Conservation (phyloP, 1,139 yeast species). For the Hanseniaspora sp. region DNA sequence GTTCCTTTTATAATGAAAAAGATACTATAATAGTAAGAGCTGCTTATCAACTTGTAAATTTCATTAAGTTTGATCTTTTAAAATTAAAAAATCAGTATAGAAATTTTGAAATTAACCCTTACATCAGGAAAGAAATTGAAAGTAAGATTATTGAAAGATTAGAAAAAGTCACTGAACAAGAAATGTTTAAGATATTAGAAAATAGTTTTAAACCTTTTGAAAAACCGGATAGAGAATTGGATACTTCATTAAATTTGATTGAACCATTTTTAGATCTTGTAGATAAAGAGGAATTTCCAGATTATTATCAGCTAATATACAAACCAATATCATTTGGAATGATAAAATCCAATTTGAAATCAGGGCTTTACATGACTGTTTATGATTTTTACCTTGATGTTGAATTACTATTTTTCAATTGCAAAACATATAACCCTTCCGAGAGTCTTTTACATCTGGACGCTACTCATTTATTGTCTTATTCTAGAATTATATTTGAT, state of each 20-base stretch:
- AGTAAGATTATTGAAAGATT: not conserved
- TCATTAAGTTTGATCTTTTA: slow-evolving; percentile 26
- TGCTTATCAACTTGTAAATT: slow-evolving; percentile 33
- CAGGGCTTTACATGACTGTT: slow-evolving; percentile 38
- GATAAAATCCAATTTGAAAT: slow-evolving; percentile 36
- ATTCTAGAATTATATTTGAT: slow-evolving; percentile 23
- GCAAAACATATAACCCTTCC: slow-evolving; percentile 47
- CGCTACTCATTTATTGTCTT: slow-evolving; percentile 36
- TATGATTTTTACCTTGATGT: slow-evolving; percentile 41
- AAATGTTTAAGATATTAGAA: not conserved
- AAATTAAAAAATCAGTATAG: slow-evolving; percentile 29
- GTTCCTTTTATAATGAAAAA: slow-evolving; percentile 50
- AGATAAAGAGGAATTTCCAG: slow-evolving; percentile 45
- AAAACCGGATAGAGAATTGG: slow-evolving; percentile 18
- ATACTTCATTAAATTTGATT: slow-evolving; percentile 33
- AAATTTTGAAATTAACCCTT: slow-evolving; percentile 26
- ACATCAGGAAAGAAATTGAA: slow-evolving; percentile 23
- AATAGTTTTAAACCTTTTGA: not conserved
- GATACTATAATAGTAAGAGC: slow-evolving; percentile 52
- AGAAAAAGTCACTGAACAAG: slow-evolving; percentile 10
- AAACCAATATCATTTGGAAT: slow-evolving; percentile 47
- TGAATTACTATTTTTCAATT: slow-evolving; percentile 44
- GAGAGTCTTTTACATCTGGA: slow-evolving; percentile 47
- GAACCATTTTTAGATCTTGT: slow-evolving; percentile 51
- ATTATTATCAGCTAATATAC: slow-evolving; percentile 44